A percentile compares a stretch with the other conserved stretches of the same genome.
These are phyloP conservation scores for Furcasterigmium furcatum DNA, from an alignment of 2,329 filamentous ascomycete species.

Conservation along the genomic window DNA sequence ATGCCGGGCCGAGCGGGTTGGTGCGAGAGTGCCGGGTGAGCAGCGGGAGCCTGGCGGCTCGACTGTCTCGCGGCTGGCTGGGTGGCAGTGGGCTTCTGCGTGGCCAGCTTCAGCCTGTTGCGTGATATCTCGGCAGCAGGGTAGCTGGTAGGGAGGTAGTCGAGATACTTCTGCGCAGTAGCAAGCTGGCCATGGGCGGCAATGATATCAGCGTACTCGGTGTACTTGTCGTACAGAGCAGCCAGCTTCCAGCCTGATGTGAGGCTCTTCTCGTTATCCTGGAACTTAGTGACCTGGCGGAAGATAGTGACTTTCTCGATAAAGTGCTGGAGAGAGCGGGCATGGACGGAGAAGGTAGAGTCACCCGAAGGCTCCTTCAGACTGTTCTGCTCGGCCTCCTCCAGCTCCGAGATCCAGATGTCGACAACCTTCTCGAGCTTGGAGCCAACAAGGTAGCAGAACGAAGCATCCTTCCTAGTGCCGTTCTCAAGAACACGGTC, in stretches of 20 bases:
- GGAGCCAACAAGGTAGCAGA: constrained; percentile 93
- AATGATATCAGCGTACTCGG: constrained; percentile 93
- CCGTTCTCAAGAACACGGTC: constrained; percentile 82
- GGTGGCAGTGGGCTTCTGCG: constrained; percentile 48
- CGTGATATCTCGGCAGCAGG: constrained; percentile 84
- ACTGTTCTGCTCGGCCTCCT: constrained; percentile 75
- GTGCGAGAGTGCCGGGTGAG: constrained; percentile 16
- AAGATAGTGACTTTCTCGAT: constrained; percentile 99
- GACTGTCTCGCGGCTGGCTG: constrained; percentile 25
- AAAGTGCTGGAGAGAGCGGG: constrained; percentile 82
- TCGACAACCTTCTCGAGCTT: constrained; percentile 95
- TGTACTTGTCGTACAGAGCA: constrained; percentile 88
- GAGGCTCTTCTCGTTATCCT: constrained; percentile 70
- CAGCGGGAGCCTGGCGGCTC: constrained; percentile 11
- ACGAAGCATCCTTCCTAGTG: constrained; percentile 83
- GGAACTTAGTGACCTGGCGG: constrained; percentile 88
- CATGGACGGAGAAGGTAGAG: constrained; percentile 88
- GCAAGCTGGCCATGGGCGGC: constrained; percentile 84
- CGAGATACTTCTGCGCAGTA: constrained; percentile 86
- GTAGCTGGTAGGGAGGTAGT: constrained; percentile 79
- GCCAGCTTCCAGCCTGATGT: constrained; percentile 84
- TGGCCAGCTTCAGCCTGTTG: constrained; percentile 81
- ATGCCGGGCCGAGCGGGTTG: constrained; percentile 3
- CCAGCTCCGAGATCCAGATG: constrained; percentile 89
- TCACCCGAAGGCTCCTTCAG: constrained; percentile 67